phyloP scores from a whole-genome alignment of 2,329 filamentous ascomycete species.

The Neophaeococcomyces aloes region DNA sequence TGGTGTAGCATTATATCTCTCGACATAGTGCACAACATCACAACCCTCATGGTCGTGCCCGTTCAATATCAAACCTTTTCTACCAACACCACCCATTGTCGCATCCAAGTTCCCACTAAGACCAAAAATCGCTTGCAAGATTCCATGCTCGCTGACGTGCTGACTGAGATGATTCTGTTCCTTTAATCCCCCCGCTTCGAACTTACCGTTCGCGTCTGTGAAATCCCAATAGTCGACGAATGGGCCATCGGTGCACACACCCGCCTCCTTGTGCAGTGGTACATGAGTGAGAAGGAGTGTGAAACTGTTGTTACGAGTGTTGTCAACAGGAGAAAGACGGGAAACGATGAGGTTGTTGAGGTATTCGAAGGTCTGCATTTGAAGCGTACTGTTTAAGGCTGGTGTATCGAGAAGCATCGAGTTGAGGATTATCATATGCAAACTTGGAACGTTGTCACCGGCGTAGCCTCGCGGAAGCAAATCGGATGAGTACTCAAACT shows the following conservation, averaged over 20 bases:
- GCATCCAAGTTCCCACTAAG: constrained; percentile 54
- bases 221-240: constrained; percentile 68
- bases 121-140: constrained; percentile 78
- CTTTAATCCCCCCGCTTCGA: constrained; percentile 42
- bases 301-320: constrained; percentile 48
- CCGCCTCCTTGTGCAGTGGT: constrained; percentile 71
- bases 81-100: constrained; percentile 52
- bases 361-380: constrained; percentile 67
- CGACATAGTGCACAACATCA: constrained; percentile 71
- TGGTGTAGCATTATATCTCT: constrained; percentile 10
- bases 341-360: constrained; percentile 49
- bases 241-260: constrained; percentile 73
- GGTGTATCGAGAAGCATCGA: constrained; percentile 89
- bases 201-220: constrained; percentile 38
- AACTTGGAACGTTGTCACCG: constrained; percentile 13
- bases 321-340: constrained; percentile 48
- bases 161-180: constrained; percentile 86
- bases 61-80: constrained; percentile 71
- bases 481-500: constrained; percentile 50
- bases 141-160: constrained; percentile 54
- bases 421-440: constrained; percentile 80
- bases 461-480: constrained; percentile 11
- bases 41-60: constrained; percentile 95
- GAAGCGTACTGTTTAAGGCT: constrained; percentile 54
- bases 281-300: constrained; percentile 88